Evolutionary conservation across 208 protist genomes (phyloP), one percentile per base, ranked within the genome.

Genomic region (Trypanosoma theileri): DNA sequence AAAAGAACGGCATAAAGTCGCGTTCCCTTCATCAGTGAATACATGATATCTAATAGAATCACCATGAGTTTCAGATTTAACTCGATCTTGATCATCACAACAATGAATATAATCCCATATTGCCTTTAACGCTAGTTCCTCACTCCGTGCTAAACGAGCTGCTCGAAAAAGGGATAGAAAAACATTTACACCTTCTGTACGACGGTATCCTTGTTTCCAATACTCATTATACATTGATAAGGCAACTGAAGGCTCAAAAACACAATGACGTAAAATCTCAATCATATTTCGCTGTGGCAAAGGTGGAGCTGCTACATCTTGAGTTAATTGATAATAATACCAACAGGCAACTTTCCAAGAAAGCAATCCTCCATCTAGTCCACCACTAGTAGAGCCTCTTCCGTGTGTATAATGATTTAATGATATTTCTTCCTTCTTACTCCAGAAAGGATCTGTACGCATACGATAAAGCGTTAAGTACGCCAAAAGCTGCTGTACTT

Each of bases 131-230:
- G 76, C 82, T 1, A 88, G 22, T 14, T 55, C 60, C 24, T 85
- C 84, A 31, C 61, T 60, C 21, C 59, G 50, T 3, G 53, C 44
- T 11, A 74, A 31, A n/a, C 77, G 75, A 16, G 82, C 88, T 4
- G 79, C 77, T 7, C 78, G 74, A 45, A 94, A 66, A 0, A 88
- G 74, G 16, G 88, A 90, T 26, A 94, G 77, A 60, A 91, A 91
- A 3, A 64, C 73, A 70, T 91, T 74, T 22, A 81, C 81, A 0
- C 88, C 88, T 52, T 91, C 81, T 9, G 86, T 69, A 4, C 75
- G 71, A 17, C 7, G 42, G 71, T 93, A 91, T 42, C 26, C 63
- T 65, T 85, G 75, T 4, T 31, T 26, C 81, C 82, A 89, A 66
- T 86, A 89, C n/a, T 69, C 60, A 0, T 66, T 41, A 59, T 89